Conservation (phyloP, 1,284 basidiomycete species). For the Cryptococcus sp. region DNA sequence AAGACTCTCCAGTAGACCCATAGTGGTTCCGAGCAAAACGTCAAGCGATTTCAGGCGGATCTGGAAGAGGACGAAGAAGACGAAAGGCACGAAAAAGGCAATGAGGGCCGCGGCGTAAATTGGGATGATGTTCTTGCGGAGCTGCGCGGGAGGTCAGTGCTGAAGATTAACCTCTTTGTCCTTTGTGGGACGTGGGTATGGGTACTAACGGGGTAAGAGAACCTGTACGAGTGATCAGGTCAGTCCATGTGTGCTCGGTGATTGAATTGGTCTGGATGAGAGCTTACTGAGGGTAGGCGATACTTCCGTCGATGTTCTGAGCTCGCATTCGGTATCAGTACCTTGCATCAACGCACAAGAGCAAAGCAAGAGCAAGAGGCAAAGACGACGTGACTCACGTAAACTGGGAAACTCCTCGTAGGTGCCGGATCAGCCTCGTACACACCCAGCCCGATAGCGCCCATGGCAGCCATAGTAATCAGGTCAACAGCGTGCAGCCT, state of each 20-base stretch:
- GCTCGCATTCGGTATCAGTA: not conserved
- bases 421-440: slow-evolving; percentile 55
- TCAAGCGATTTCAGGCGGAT: slow-evolving; percentile 57
- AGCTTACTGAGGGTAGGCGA: slow-evolving; percentile 45
- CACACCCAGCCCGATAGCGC: slow-evolving; percentile 58
- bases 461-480: slow-evolving; percentile 49
- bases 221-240: slow-evolving; percentile 5
- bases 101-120: slow-evolving; percentile 61
- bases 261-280: not conserved
- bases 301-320: slow-evolving; percentile 32
- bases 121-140: slow-evolving; percentile 60
- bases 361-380: no score
- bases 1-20: slow-evolving; percentile 59
- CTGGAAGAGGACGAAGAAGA: slow-evolving; percentile 57
- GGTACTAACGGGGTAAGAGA: slow-evolving; percentile 25
- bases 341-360: not conserved
- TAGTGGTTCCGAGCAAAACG: slow-evolving; percentile 58
- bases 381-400: slow-evolving; percentile 22
- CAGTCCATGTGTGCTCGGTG: not conserved
- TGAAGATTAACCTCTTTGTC: no score
- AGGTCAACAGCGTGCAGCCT: slow-evolving; percentile 32
- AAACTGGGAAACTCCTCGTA: slow-evolving; percentile 45
- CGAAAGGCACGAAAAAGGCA: slow-evolving; percentile 61
- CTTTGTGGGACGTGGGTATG: no score
- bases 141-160: slow-evolving; percentile 38